These are phyloP conservation scores for Tricholoma flavovirens DNA, from an alignment of 768 basidiomycete species.

Conservation along the genomic window DNA sequence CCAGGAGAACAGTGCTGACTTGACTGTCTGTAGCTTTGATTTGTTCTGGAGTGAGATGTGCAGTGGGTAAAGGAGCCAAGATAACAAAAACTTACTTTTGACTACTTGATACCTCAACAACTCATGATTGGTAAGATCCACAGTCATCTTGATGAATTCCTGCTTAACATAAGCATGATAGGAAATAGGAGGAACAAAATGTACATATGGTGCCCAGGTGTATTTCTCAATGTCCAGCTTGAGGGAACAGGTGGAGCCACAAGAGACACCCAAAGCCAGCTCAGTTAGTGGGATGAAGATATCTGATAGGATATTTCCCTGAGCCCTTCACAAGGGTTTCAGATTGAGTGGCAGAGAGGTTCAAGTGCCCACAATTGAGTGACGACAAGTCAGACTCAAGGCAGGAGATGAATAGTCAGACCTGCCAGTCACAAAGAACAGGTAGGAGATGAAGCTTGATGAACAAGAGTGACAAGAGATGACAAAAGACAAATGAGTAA, in stretches of 20 bases:
- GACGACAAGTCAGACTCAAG: too few relatives aligned
- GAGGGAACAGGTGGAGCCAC: not conserved
- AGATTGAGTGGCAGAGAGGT: not conserved
- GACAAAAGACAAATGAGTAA: too few relatives aligned
- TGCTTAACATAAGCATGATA: not conserved
- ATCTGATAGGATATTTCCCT: not conserved
- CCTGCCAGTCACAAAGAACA: too few relatives aligned
- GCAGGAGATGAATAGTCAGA: not conserved
- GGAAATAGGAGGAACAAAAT: not conserved
- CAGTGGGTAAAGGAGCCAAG: not conserved
- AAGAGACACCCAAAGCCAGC: not conserved
- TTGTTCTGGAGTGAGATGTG: not conserved
- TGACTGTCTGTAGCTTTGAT: not conserved
- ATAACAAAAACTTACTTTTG: not conserved
- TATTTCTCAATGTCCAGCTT: not conserved
- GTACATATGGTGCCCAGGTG: not conserved
- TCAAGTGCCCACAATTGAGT: too few relatives aligned
- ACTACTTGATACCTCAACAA: not conserved
- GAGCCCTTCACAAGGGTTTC: not conserved
- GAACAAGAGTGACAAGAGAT: too few relatives aligned
- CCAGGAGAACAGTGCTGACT: not conserved
- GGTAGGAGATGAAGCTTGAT: not conserved
- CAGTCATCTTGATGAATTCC: not conserved
- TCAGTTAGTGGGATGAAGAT: not conserved
- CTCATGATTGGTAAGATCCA: not conserved